Percentiles rank a stretch among this genome's conserved stretches.
Evolutionary conservation across 2,329 filamentous ascomycete species (phyloP).

Genomic region (Colletotrichum sp.): DNA sequence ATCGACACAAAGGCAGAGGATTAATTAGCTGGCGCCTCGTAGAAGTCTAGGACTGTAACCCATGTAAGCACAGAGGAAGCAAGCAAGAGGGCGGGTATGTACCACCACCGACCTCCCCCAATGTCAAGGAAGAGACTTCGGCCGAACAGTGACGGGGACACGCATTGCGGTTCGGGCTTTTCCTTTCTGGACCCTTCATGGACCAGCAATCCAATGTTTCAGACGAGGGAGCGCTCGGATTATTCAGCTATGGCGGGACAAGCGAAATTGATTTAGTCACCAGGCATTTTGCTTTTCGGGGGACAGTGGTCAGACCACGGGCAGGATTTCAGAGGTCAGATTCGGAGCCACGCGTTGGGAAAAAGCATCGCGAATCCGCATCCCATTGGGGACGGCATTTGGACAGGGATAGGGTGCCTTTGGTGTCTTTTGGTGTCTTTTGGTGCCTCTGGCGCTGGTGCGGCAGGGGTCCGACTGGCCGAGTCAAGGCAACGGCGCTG

Average conservation of each 20-base stretch:
- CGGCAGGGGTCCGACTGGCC: conserved; percentile 1
- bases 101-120: background rate
- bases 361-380: background rate
- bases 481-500: conserved; percentile 9
- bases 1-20: conserved; percentile 1
- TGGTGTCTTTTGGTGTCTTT: background rate
- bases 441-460: background rate
- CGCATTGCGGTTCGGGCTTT: background rate
- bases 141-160: background rate
- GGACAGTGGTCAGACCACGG: background rate
- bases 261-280: background rate
- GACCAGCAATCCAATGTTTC: conserved; percentile 13
- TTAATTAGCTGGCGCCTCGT: background rate
- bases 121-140: background rate
- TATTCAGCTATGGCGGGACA: background rate
- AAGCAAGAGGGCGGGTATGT: background rate
- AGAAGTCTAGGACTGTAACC: background rate
- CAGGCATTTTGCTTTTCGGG: background rate
- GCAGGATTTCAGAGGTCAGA: background rate
- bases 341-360: background rate
- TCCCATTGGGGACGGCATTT: background rate
- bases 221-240: conserved; percentile 16
- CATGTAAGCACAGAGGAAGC: background rate
- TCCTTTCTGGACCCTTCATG: background rate
- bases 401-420: background rate